A percentile compares a stretch with the other conserved stretches of the same genome.
Conservation (phyloP, 2,329 filamentous ascomycete genomes). For the Neonectria sp. region DNA sequence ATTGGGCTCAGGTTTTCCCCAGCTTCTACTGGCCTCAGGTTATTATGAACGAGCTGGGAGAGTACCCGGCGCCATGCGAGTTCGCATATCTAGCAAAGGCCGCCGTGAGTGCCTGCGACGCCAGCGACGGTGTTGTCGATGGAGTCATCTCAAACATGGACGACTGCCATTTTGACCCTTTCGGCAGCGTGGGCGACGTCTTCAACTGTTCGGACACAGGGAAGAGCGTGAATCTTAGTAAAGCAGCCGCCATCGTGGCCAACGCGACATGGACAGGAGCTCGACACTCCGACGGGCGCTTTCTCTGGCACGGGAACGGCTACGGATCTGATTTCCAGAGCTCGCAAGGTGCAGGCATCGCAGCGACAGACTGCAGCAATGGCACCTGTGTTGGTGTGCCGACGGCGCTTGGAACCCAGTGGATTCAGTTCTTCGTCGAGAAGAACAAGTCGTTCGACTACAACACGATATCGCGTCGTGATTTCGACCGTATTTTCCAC, state of each 20-base stretch:
- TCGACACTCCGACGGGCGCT: not conserved
- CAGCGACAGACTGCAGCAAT: constrained; percentile 3
- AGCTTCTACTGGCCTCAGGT: constrained; percentile 23
- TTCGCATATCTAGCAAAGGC: constrained; percentile 17
- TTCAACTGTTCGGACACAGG: constrained; percentile 10
- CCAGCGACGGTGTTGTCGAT: constrained; percentile 41
- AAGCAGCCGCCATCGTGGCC: constrained; percentile 8
- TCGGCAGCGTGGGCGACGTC: constrained; percentile 27
- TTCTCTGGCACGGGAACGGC: constrained; percentile 15
- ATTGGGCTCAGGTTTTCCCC: constrained; percentile 7
- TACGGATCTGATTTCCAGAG: constrained; percentile 17
- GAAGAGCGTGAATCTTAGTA: not conserved
- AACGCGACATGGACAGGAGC: constrained; percentile 23
- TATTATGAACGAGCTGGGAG: constrained; percentile 19
- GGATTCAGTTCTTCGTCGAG: constrained; percentile 12
- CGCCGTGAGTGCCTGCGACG: constrained; percentile 36
- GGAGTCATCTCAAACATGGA: constrained; percentile 42
- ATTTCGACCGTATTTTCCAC: constrained; percentile 16
- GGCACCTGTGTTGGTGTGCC: constrained; percentile 4
- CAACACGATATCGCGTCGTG: not conserved
- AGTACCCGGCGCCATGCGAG: constrained; percentile 30
- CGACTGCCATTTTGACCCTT: constrained; percentile 36
- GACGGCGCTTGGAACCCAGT: not conserved
- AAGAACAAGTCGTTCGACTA: constrained; percentile 16
- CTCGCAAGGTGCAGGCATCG: not conserved